A percentile compares a stretch with the other conserved stretches of the same genome.
Evolutionary conservation across 371 early-diverging fungal species (phyloP).

Genomic region (Circinella umbellata): DNA sequence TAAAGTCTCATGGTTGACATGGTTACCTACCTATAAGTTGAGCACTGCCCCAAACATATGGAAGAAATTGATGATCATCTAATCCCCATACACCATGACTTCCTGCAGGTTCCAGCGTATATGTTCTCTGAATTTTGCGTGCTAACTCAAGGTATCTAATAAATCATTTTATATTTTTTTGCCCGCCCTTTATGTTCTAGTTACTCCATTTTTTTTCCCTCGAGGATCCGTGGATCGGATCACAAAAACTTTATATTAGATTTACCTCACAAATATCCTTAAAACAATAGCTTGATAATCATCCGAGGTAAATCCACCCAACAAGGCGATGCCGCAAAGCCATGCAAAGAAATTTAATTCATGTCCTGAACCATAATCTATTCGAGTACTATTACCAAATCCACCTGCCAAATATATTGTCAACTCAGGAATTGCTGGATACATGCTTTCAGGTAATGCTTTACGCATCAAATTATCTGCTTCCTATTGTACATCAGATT

Average conservation of each 20-base stretch:
- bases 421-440: slow-evolving; percentile 71
- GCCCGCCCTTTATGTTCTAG: background rate
- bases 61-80: slow-evolving; percentile 98
- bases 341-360: slow-evolving; percentile 96
- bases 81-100: slow-evolving; percentile 99
- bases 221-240: too few relatives aligned
- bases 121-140: slow-evolving; percentile 84
- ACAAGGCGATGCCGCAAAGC: slow-evolving; percentile 75
- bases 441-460: slow-evolving; percentile 41
- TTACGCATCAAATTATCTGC: slow-evolving; percentile 33
- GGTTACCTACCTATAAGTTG: slow-evolving; percentile 68
- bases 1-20: too few relatives aligned
- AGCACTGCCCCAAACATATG: slow-evolving; percentile 94
- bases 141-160: slow-evolving; percentile 82
- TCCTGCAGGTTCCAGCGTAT: slow-evolving; percentile 98
- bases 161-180: background rate
- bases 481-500: background rate
- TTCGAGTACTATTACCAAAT: slow-evolving; percentile 94
- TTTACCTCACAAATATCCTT: slow-evolving; percentile 82
- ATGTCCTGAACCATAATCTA: slow-evolving; percentile 99
- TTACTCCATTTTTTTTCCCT: slow-evolving; percentile 21
- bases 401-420: slow-evolving; percentile 77
- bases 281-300: slow-evolving; percentile 79
- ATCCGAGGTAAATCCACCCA: slow-evolving; percentile 59
- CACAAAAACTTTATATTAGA: slow-evolving; percentile 27